Evolutionary conservation across 2,329 filamentous ascomycete genomes (phyloP), one percentile per base, ranked within the genome.

Genomic region (Calonectria multiphialidica): DNA sequence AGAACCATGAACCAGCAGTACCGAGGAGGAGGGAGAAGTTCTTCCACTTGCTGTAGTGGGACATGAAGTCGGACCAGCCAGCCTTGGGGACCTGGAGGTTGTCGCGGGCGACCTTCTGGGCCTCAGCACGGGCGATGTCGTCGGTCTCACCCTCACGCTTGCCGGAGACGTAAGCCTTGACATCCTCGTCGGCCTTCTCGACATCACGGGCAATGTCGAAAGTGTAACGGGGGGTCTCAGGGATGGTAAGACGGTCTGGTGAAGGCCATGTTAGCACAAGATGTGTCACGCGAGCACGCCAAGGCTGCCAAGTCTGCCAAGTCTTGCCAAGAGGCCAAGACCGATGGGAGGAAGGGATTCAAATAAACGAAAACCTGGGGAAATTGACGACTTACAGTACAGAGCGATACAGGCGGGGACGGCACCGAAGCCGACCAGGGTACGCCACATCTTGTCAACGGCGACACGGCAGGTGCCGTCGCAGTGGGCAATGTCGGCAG

Each of bases 391-490:
- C 83, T 78, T 77, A 83, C 82, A 97, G 87, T 97, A 97, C 21
- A 97, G 90, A 23, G 95, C 94, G 74, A 96, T 91, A 81, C 92
- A 94, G 50, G 93, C 94, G 2, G 94, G 94, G 10, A 97, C 90
- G 53, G 93, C 94, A 76, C 94, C 94, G 79, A 96, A 94, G 15
- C 94, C 94, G 80, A 97, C 94, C 61, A 97, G 88, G 16, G 92
- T 88, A 76, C 94, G 90, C 94, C 94, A 97, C 93, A 96, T 96
- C 88, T 95, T 95, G 86, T 97, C 94, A 7, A 96, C 93, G 13
- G 82, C 80, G 21, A 84, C 68, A 49, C 80, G 82, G 73, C 83
- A 85, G 23, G 74, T 76, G 49, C 82, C 83, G 21, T 70, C 76
- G 82, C 95, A 97, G 57, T 87, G 82, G 33, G 85, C 85, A 5